Base-by-base conservation (phyloP, 768 basidiomycete genomes). In the Leccinellum rugosiceps region DNA sequence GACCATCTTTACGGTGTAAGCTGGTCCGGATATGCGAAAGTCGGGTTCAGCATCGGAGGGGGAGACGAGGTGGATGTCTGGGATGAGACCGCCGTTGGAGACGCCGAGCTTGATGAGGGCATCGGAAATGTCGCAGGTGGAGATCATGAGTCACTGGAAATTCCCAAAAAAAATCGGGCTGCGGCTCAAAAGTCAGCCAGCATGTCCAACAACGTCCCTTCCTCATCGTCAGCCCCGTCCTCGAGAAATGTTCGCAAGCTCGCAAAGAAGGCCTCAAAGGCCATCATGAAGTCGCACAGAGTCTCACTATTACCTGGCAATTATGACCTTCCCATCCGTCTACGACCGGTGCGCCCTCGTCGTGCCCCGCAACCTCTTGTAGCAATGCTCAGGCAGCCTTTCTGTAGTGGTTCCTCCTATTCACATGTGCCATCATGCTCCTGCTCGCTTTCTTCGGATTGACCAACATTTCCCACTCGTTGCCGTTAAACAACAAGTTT, bases 1-100 rank as follows among this genome's bases (percentile, higher is more conserved):
- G 10, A 92, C 90, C 83, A 95, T 90, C 73, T 85, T 79, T 38
- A 96, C 92, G 1, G 94, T 96, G 69, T 91, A 94, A 3, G 91
- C 94, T 32, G 86, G 88, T 2, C 86, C 90, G 65, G 88, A 90
- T 48, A 87, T 70, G 50, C 75, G 76, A 38, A 79, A 72, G 45
- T 76, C 76, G 10, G 75, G 52, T 3, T 60, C 60, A 35, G 43
- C 38, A 38, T 38, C 11, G 41, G n/a, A 19, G 0, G 74, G 65
- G 23, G 74, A 72, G 3, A 83, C 76, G 74, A 81, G 73, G 53
- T 80, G 73, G 11, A 97, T 80, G 69, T 93, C 92, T 3, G 91
- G 86, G n/a, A 97, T 78, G 64, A 84, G 78, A 1, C 94, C 93
- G 1, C 92, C 93, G 61, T 85, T 80, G 13, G 81, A 74, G 14